A percentile compares a stretch with the other conserved stretches of the same genome.
These are phyloP conservation scores for Ceriops zippeliana DNA, from an alignment of 345 rosid genomes.

Conservation along the genomic window DNA sequence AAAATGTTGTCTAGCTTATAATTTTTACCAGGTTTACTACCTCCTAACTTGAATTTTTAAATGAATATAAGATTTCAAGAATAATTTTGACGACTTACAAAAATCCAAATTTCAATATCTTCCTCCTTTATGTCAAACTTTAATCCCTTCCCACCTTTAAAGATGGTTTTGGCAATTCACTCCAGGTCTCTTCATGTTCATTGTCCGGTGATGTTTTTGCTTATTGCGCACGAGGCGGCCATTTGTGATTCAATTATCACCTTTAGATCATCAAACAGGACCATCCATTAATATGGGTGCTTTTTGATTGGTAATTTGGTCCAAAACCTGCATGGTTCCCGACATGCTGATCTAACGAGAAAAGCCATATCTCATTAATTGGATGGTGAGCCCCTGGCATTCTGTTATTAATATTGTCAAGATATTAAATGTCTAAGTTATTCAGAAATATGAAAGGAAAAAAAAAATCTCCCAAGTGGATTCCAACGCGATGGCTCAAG, in stretches of 20 bases:
- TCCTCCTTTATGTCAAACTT: no score
- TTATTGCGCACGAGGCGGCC: neutral
- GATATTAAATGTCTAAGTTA: no score
- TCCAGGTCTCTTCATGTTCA: constrained; percentile 22
- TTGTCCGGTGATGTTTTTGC: constrained; percentile 15
- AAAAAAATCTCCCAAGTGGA: constrained; percentile 20
- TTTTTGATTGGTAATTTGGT: constrained; percentile 12
- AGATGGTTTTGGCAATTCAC: neutral
- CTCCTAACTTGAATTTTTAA: no score
- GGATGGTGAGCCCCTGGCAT: constrained; percentile 5
- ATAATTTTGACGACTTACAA: no score
- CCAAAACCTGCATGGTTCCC: constrained; percentile 37
- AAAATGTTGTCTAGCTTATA: no score
- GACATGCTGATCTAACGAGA: constrained; percentile 19
- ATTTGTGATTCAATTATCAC: constrained; percentile 12
- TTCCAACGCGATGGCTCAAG: constrained; percentile 27
- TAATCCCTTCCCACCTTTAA: neutral
- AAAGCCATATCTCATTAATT: constrained; percentile 28
- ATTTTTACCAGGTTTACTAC: no score
- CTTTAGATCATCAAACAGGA: constrained; percentile 24
- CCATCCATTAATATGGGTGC: constrained; percentile 10
- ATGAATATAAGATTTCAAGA: no score
- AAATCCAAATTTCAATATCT: no score
- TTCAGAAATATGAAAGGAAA: neutral
- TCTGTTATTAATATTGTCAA: no score